These are phyloP conservation scores for Entonaema liquescens DNA, from an alignment of 495 filamentous ascomycete genomes.

Conservation along the genomic window DNA sequence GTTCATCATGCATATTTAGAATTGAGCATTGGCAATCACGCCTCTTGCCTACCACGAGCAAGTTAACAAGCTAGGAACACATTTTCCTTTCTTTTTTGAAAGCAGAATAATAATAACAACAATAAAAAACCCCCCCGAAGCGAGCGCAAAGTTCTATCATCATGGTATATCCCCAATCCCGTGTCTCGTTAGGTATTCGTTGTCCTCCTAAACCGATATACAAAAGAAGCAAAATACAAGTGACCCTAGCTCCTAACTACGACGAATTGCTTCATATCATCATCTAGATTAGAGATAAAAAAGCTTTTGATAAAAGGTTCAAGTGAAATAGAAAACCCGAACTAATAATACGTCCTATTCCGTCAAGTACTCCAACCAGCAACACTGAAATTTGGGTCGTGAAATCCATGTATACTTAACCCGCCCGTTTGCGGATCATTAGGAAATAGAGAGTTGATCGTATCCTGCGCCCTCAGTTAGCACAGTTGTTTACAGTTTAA, in stretches of 20 bases:
- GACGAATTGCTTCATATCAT: conserved; percentile 32
- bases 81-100: neutral
- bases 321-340: neutral
- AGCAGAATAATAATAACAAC: too few species aligned
- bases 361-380: conserved; percentile 33
- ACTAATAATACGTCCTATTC: neutral
- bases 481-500: neutral
- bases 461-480: conserved; percentile 37
- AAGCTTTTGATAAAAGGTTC: neutral
- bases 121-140: neutral
- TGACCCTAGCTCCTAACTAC: neutral
- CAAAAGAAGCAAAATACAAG: conserved; percentile 1
- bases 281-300: conserved; percentile 23
- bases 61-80: neutral
- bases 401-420: conserved; percentile 46
- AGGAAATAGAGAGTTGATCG: conserved; percentile 48
- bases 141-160: conserved; percentile 13
- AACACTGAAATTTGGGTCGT: conserved; percentile 43
- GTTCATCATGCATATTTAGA: neutral
- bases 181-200: conserved; percentile 16
- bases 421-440: conserved; percentile 51
- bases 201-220: conserved; percentile 9
- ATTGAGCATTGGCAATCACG: too few species aligned
- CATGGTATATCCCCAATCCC: conserved; percentile 22
- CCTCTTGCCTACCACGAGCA: neutral